These are phyloP conservation scores for Malassezia equina DNA, from an alignment of 1,284 basidiomycete species.

Conservation along the genomic window DNA sequence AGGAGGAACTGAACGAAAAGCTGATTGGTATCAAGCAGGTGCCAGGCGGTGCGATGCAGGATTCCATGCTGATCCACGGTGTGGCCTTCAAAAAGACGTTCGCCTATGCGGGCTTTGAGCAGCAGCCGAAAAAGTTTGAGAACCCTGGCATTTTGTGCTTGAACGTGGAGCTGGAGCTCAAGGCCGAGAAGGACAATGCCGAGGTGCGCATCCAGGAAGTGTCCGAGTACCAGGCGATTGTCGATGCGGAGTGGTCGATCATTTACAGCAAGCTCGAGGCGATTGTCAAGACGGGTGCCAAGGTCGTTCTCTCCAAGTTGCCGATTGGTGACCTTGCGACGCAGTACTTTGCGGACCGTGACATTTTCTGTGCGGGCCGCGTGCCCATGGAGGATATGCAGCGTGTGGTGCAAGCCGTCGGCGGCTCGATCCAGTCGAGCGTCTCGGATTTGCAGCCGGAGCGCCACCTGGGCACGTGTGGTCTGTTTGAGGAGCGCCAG, in stretches of 20 bases:
- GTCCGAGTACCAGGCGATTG: slow-evolving; percentile 79
- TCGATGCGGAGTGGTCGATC: slow-evolving; percentile 99
- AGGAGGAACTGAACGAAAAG: slow-evolving; percentile 84
- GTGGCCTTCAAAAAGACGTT: slow-evolving; percentile 99
- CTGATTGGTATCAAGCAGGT: slow-evolving; percentile 98
- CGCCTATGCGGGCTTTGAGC: slow-evolving; percentile 96
- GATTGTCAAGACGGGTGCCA: slow-evolving; percentile 90
- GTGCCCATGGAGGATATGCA: slow-evolving; percentile 83
- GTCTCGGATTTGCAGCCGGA: slow-evolving; percentile 73
- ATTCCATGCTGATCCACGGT: slow-evolving; percentile 72
- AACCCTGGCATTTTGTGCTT: slow-evolving; percentile 83
- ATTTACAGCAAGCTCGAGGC: slow-evolving; percentile 96
- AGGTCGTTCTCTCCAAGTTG: slow-evolving; percentile 93
- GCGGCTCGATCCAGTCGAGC: slow-evolving; percentile 88
- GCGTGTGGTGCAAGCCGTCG: slow-evolving; percentile 88
- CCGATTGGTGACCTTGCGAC: slow-evolving; percentile 98
- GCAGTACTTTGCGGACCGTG: slow-evolving; percentile 97
- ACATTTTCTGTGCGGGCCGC: slow-evolving; percentile 97
- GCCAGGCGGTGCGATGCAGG: slow-evolving; percentile 96
- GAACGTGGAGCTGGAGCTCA: slow-evolving; percentile 96
- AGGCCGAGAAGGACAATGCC: slow-evolving; percentile 99
- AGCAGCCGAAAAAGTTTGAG: slow-evolving; percentile 88
- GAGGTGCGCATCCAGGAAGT: slow-evolving; percentile 95
- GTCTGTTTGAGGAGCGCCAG: slow-evolving; percentile 82
- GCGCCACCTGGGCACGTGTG: slow-evolving; percentile 86